Percentiles rank a stretch among this genome's conserved stretches.
These are phyloP conservation scores for Fremontodendron californicum DNA, from an alignment of 345 rosid genomes.

Conservation along the genomic window DNA sequence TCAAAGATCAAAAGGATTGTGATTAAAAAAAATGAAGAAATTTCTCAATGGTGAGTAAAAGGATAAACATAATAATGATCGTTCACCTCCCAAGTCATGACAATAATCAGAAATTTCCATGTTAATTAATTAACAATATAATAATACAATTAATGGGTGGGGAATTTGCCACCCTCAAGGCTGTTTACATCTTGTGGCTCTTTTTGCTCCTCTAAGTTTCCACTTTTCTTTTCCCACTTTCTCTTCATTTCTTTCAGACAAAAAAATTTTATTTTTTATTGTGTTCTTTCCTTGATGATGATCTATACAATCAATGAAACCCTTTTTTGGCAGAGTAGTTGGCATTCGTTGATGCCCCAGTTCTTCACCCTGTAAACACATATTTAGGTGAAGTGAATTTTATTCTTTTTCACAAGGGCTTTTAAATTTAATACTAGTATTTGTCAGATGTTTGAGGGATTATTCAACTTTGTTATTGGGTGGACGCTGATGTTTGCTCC, in stretches of 20 bases:
- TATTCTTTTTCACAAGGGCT: neutral
- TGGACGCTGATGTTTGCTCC: constrained; percentile 99
- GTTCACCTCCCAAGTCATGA: too few species aligned
- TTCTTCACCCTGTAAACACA: constrained; percentile 77
- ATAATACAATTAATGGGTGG: too few species aligned
- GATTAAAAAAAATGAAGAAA: too few species aligned
- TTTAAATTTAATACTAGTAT: neutral
- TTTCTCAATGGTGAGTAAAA: too few species aligned
- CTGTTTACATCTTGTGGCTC: constrained; percentile 83
- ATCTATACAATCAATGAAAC: neutral
- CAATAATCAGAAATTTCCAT: too few species aligned
- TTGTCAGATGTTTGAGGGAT: constrained; percentile 87
- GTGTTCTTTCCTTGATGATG: neutral
- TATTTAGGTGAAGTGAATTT: neutral
- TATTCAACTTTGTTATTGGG: constrained; percentile 89
- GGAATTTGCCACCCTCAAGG: too few species aligned
- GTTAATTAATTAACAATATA: too few species aligned
- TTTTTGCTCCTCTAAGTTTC: constrained; percentile 68
- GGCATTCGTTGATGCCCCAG: constrained; percentile 72
- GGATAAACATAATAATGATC: too few species aligned
- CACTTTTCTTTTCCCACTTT: neutral
- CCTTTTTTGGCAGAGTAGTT: constrained; percentile 63
- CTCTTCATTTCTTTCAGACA: neutral
- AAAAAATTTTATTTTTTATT: neutral
- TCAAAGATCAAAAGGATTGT: too few species aligned